Base-by-base conservation (phyloP, 805 yeast genomes). In the Candida gorgasii region DNA sequence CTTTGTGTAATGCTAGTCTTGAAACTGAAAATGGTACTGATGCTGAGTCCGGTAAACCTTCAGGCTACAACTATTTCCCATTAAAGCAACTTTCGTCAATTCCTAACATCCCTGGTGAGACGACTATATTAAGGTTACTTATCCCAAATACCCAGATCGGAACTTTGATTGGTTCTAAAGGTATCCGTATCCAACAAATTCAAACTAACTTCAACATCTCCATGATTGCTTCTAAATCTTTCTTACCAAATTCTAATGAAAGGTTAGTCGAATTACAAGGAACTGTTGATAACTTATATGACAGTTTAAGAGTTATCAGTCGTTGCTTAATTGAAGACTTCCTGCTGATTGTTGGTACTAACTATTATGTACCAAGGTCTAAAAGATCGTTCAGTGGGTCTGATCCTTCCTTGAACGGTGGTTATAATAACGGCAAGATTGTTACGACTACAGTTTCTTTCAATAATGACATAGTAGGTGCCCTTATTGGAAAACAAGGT, bases 231-330 rank as follows among this genome's bases (percentile, higher is more conserved):
- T 84, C 95, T 26, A 89, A 88, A 58, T 89, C 87, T 42, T 84
- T 81, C 58, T 75, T 89, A 45, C 86, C 86, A 8, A 83, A 83
- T 51, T 84, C 93, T 6, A 84, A 87, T 38, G 97, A 89, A 62
- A 78, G 96, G 58, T 72, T 89, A 42, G 89, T 89, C 29, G 97
- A 89, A 61, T 71, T 89, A 45, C 96, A 88, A 64, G 97, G 96
- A 40, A 66, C 79, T 5, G 84, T 86, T 1, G 78, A 74, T 32
- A 69, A 80, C 42, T 75, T 89, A 50, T 73, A 78, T 38, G 72
- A 71, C 28, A 76, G 87, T 1, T 61, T 82, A 31, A 66, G 75
- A 55, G 71, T 80, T 36, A 76, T 86, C 35, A 76, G 84, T n/a
- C 72, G 82, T 55, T 86, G 89, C 59, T 66, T 89, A 24, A 70